Base-by-base conservation (phyloP, 345 rosid species). In the Sisymbrium irio region DNA sequence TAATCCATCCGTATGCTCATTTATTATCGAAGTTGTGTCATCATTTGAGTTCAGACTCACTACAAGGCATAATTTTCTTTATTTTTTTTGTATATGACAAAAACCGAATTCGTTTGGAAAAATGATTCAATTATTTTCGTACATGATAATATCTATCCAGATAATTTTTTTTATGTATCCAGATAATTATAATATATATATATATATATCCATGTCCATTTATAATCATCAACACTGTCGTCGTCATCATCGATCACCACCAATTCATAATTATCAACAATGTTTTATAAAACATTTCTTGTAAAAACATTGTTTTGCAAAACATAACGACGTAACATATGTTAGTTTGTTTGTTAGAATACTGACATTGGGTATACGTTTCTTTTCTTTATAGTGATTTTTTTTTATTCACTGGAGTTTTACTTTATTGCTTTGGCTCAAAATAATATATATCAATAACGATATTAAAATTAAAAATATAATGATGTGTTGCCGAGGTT, bases 331-430 rank as follows among this genome's bases (percentile, higher is more conserved):
- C 40, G 71, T 64, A 42, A 42, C 53, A 55, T 73, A 55, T 73
- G 3, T 73, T 42, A 64, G 44, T 55, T 64, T 73, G 64, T 42
- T 65, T 64, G 33, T 65, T 64, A 22, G 57, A 54, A 64, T 15
- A 45, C 30, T 73, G 77, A 73, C 58, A 65, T 64, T 64, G 46
- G 37, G 57, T 57, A 53, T 41, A 10, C 9, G 0, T 58, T 45
- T 46, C 0, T 46, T 30, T 50, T 50, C 11, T 60, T 19, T 30
- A 2, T 40, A 27, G 6, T 18, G 20, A 40, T 37, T 37, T 37
- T 54, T 14, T 14, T 14, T 54, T 13, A 54, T 51, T 51, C 15
- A 51, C 4, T 20, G 13, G 13, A 55, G 7, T 55, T 53, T 53
- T 28, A 9, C 37, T 55, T n/a, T n/a, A 11, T 28, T 53, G 35